A percentile compares a stretch with the other conserved stretches of the same genome.
phyloP scores from a whole-genome alignment of 1,139 yeast genomes.

The Scheffersomyces parashehatae region DNA sequence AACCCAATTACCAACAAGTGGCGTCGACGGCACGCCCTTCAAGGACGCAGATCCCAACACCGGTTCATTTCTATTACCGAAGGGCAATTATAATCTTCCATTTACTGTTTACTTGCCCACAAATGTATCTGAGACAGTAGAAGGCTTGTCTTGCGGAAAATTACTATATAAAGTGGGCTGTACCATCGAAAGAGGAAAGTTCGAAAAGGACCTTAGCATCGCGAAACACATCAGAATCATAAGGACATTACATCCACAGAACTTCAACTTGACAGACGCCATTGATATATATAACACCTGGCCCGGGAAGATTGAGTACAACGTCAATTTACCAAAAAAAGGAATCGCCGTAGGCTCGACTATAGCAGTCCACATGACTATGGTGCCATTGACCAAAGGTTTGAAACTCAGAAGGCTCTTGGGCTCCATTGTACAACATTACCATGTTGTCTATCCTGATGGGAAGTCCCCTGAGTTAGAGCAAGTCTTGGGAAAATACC shows the following conservation, averaged over 20 bases:
- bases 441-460: conserved; percentile 36
- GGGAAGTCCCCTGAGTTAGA: conserved; percentile 48
- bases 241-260: conserved; percentile 55
- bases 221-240: conserved; percentile 36
- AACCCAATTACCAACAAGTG: conserved; percentile 32
- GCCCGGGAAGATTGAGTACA: conserved; percentile 67
- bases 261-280: conserved; percentile 51
- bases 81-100: conserved; percentile 70
- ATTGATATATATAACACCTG: conserved; percentile 63
- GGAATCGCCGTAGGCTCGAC: conserved; percentile 63
- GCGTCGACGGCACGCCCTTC: conserved; percentile 49
- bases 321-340: conserved; percentile 54
- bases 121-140: conserved; percentile 64
- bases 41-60: conserved; percentile 21
- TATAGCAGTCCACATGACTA: conserved; percentile 50
- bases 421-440: conserved; percentile 56
- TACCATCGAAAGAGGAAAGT: conserved; percentile 53
- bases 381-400: conserved; percentile 64
- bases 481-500: conserved; percentile 33
- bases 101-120: conserved; percentile 59
- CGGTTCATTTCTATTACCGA: conserved; percentile 52
- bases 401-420: conserved; percentile 49
- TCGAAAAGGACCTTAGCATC: conserved; percentile 41
- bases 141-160: conserved; percentile 58
- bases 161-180: conserved; percentile 57